A percentile compares a stretch with the other conserved stretches of the same genome.
Conservation (phyloP, 805 yeast genomes). For the Candida schatavii region DNA sequence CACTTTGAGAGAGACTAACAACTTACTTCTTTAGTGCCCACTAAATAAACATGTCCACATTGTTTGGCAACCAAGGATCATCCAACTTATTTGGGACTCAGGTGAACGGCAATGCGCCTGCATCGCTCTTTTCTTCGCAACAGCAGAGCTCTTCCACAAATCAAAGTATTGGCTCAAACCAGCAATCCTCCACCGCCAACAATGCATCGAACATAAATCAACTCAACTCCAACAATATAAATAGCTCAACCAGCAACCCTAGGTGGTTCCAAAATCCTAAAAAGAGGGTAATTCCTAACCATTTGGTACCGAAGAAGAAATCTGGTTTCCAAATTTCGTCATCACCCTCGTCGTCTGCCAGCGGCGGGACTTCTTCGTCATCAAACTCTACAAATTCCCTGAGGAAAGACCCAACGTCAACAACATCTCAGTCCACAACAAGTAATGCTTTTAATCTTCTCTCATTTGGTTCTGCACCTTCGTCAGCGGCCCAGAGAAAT, state of each 20-base stretch:
- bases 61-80: neutral
- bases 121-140: conserved; percentile 3
- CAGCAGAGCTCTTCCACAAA: conserved; percentile 1
- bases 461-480: conserved; percentile 41
- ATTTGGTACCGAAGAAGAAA: conserved; percentile 38
- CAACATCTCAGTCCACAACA: conserved; percentile 1
- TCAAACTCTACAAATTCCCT: conserved; percentile 15
- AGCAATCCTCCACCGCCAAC: conserved; percentile 3
- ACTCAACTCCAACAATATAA: conserved; percentile 5
- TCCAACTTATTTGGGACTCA: conserved; percentile 1
- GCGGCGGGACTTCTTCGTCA: conserved; percentile 10
- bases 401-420: conserved; percentile 6
- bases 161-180: conserved; percentile 11
- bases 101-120: neutral
- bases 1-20: neutral
- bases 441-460: conserved; percentile 30
- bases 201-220: neutral
- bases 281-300: conserved; percentile 39
- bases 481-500: conserved; percentile 14
- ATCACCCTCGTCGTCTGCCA: conserved; percentile 14
- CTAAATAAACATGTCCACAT: conserved; percentile 2
- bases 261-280: conserved; percentile 36
- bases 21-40: no score
- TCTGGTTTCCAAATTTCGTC: conserved; percentile 36
- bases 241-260: conserved; percentile 20